Evolutionary conservation across 1,139 yeast genomes (phyloP), one percentile per base, ranked within the genome.

Genomic region (Kodamaea arcana): DNA sequence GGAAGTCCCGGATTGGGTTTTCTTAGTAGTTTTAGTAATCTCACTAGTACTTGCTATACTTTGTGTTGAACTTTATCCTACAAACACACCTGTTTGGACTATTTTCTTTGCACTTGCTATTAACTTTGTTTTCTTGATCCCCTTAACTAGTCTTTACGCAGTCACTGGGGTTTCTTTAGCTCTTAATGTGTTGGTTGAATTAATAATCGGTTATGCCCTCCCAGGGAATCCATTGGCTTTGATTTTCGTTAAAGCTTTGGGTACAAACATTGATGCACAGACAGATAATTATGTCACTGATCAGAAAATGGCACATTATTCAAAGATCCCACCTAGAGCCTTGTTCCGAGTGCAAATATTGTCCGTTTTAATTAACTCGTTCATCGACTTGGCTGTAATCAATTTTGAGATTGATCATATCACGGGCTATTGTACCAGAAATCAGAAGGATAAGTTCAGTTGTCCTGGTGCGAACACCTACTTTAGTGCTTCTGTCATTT

Each of bases 221-320:
- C 54, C 55, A 13, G 54, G 54, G n/a, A 49, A 50, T 30, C 51
- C 51, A 6, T 36, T 46, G 32, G 56, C 54, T 0, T 42, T 51
- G 42, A 49, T 37, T 36, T 47, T 44, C 32, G 41, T 50, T 35
- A 50, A 51, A 36, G 53, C 54, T n/a, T 41, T 46, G 36, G 55
- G 54, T 9, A 48, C 43, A 35, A 50, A 51, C 31, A 47, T 63
- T 27, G 67, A 61, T 36, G 51, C 56, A 14, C 68, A 62, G 36
- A 68, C 68, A 3, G 54, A 61, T 34, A 60, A 60, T 41, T 62
- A 63, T 40, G 56, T 62, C 20, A 50, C 62, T 2, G 67, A 61
- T 40, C 68, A 61, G 40, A 63, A 63, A 33, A 43, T 59, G 41
- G 68, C 58, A 0, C 69, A 63, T 39, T 63, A 63, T 43, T 35